Percentiles rank a stretch among this genome's conserved stretches.
phyloP scores from a whole-genome alignment of 352 stramenopile species.

The Plasmopara viticola region DNA sequence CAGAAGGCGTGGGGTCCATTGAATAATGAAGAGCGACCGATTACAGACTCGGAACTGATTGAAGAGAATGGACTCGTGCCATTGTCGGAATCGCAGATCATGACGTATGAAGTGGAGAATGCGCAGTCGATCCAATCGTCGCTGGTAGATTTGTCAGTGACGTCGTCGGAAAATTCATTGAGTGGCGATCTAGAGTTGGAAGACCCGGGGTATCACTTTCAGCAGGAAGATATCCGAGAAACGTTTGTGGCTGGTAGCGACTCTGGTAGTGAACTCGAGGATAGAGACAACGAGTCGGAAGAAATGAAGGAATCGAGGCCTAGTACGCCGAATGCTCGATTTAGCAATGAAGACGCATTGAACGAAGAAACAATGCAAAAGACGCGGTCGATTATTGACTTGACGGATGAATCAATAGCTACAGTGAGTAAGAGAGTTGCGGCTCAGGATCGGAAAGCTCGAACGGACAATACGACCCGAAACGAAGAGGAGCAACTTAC shows the following conservation, averaged over 20 bases:
- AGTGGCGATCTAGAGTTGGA: conserved; percentile 16
- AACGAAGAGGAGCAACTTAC: no score
- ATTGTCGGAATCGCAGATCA: conserved; percentile 23
- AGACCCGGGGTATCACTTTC: conserved; percentile 37
- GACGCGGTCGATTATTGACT: no score
- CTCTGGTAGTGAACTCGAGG: conserved; percentile 20
- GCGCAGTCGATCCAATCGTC: no score
- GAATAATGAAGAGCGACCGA: conserved; percentile 7
- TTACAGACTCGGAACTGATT: conserved; percentile 67
- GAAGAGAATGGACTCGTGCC: conserved; percentile 45
- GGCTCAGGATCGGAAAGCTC: no score
- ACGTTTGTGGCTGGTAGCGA: conserved; percentile 47
- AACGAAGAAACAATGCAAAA: no score
- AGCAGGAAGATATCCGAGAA: conserved; percentile 42
- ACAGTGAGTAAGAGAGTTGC: no score
- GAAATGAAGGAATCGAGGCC: conserved; percentile 3
- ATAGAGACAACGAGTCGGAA: conserved; percentile 19
- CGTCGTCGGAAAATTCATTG: conserved; percentile 9
- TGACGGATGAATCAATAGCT: no score
- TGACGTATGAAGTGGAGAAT: no score
- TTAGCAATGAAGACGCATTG: background rate
- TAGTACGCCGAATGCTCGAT: conserved; percentile 1
- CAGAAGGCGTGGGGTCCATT: conserved; percentile 46
- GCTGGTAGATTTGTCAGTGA: no score
- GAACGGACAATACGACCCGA: no score